A percentile compares a stretch with the other conserved stretches of the same genome.
phyloP scores from a whole-genome alignment of 768 basidiomycete genomes.

The Macrolepiota dolichaula region DNA sequence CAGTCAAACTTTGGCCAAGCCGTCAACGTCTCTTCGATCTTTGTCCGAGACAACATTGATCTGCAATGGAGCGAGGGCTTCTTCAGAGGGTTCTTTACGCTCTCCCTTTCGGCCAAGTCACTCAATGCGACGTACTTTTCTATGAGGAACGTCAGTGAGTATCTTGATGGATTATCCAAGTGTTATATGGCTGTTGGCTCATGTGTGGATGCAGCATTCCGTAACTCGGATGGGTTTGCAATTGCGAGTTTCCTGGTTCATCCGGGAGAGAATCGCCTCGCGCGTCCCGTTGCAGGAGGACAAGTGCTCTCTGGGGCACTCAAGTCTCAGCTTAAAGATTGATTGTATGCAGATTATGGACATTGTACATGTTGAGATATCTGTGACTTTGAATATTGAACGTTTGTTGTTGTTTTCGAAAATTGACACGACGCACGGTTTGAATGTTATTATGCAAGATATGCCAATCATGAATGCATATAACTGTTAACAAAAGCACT shows the following conservation, averaged over 20 bases:
- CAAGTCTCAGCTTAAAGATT: slow-evolving; percentile 24
- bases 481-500: too few species aligned
- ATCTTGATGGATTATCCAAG: too few species aligned
- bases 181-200: too few species aligned
- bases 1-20: background rate
- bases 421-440: too few species aligned
- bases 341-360: too few species aligned
- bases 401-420: too few species aligned
- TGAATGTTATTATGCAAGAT: too few species aligned
- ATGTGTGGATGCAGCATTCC: slow-evolving; percentile 22
- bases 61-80: background rate
- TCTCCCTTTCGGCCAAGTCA: background rate
- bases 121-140: background rate
- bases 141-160: background rate
- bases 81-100: background rate
- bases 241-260: slow-evolving; percentile 40
- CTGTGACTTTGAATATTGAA: too few species aligned
- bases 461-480: too few species aligned
- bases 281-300: slow-evolving; percentile 47
- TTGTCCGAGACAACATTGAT: background rate
- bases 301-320: slow-evolving; percentile 40
- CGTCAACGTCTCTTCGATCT: background rate
- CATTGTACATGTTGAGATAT: too few species aligned
- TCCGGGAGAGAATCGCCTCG: slow-evolving; percentile 41
- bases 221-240: slow-evolving; percentile 42